Evolutionary conservation across 1,139 yeast genomes (phyloP).

Genomic region (Suhomyces panamericanus): DNA sequence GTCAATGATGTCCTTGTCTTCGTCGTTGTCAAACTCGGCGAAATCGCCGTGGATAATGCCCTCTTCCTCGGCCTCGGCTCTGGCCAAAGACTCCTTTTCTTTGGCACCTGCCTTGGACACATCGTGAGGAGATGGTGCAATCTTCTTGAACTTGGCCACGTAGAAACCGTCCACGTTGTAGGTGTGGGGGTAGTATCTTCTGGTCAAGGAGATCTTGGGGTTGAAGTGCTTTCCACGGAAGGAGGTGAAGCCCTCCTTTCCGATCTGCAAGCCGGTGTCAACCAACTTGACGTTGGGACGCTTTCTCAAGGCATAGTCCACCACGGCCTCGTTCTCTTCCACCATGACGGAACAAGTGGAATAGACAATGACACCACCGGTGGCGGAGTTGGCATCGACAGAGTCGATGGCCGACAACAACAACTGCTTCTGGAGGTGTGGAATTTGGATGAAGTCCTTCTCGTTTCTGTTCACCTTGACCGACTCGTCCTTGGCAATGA

Average conservation of each 20-base stretch:
- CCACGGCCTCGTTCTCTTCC: constrained; percentile 97
- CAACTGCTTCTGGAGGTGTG: constrained; percentile 93
- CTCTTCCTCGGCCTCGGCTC: constrained; percentile 77
- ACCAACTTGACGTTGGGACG: constrained; percentile 96
- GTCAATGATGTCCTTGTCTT: constrained; percentile 73
- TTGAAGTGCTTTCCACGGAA: constrained; percentile 92
- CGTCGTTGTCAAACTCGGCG: constrained; percentile 75
- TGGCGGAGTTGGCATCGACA: constrained; percentile 85
- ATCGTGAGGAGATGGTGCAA: constrained; percentile 82
- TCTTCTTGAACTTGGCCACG: constrained; percentile 94
- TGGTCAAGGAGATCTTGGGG: constrained; percentile 71
- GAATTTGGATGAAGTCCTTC: constrained; percentile 94
- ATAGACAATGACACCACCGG: constrained; percentile 94
- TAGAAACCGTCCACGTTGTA: constrained; percentile 98
- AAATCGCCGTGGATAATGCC: constrained; percentile 85
- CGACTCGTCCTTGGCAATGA: constrained; percentile 94
- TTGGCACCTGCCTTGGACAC: constrained; percentile 84
- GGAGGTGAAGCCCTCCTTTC: constrained; percentile 93
- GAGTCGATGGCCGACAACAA: constrained; percentile 95
- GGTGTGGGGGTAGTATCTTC: constrained; percentile 97
- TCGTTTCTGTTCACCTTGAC: constrained; percentile 94
- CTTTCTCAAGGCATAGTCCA: constrained; percentile 94
- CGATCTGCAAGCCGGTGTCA: constrained; percentile 90
- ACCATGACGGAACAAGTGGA: constrained; percentile 98
- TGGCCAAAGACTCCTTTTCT: constrained; percentile 79